These are phyloP conservation scores for Lasiodiplodia citricola DNA, from an alignment of 2,329 filamentous ascomycete species.

Conservation along the genomic window DNA sequence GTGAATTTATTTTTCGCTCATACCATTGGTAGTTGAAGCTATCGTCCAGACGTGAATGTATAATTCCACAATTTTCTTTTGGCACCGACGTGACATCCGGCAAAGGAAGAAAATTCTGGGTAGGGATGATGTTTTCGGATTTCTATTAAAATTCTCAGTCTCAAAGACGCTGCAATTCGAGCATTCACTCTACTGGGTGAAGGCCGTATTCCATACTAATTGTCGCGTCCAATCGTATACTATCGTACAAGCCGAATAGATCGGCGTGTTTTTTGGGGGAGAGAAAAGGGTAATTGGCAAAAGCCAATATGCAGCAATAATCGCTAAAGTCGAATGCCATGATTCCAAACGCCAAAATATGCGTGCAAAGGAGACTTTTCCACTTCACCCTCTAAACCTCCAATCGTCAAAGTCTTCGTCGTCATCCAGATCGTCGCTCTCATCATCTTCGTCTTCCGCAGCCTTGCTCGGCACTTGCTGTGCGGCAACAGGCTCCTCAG, in stretches of 20 bases:
- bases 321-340: constrained; percentile 14
- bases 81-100: no score
- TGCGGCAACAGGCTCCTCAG: constrained; percentile 5
- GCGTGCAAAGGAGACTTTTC: background rate
- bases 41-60: no score
- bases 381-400: constrained; percentile 41
- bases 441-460: constrained; percentile 34
- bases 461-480: constrained; percentile 28
- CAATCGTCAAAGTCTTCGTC: constrained; percentile 42
- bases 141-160: background rate
- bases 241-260: background rate
- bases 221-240: background rate
- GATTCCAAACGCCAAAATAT: constrained; percentile 1
- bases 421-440: constrained; percentile 40
- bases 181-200: background rate
- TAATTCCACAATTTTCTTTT: no score
- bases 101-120: no score
- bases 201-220: background rate
- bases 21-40: no score
- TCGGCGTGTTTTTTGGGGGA: background rate
- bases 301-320: constrained; percentile 10
- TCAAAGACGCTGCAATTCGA: background rate
- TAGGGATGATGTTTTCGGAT: background rate
- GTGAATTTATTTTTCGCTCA: no score
- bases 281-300: constrained; percentile 1